Evolutionary conservation across 306 rosid genomes (phyloP).

Genomic region (Begonia loranthoides): DNA sequence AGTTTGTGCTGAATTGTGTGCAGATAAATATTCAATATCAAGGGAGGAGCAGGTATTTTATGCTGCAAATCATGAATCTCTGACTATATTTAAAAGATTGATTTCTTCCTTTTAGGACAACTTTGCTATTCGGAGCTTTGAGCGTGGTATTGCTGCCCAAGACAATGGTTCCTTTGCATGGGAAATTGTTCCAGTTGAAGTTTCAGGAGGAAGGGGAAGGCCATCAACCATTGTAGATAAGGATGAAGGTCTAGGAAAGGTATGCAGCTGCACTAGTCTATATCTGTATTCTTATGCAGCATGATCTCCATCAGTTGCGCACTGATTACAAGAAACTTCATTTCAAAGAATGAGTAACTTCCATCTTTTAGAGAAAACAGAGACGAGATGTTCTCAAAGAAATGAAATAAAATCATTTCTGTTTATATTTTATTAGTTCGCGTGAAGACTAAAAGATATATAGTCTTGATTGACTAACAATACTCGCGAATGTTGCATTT

Average conservation of each 20-base stretch:
- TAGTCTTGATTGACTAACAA: no score
- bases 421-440: no score
- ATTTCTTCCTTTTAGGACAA: conserved; percentile 46
- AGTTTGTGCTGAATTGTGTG: conserved; percentile 86
- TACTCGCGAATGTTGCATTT: not conserved
- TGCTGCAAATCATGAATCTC: conserved; percentile 8
- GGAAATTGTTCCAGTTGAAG: conserved; percentile 97
- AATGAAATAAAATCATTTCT: no score
- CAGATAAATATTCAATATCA: conserved; percentile 65
- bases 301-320: not conserved
- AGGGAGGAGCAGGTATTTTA: conserved; percentile 71
- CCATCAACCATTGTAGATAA: conserved; percentile 66
- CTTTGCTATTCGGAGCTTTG: conserved; percentile 74
- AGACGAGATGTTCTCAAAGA: no score
- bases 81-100: not conserved
- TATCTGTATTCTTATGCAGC: not conserved
- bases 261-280: conserved; percentile 6
- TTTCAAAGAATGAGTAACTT: no score
- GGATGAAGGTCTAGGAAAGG: conserved; percentile 97
- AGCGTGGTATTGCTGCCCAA: conserved; percentile 91
- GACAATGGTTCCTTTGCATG: conserved; percentile 56
- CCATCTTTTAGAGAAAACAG: not conserved
- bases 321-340: not conserved
- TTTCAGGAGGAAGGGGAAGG: conserved; percentile 93
- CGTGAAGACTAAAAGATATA: no score